Conservation (phyloP, 371 early-diverging fungal genomes). For the Lichtheimia ornata region DNA sequence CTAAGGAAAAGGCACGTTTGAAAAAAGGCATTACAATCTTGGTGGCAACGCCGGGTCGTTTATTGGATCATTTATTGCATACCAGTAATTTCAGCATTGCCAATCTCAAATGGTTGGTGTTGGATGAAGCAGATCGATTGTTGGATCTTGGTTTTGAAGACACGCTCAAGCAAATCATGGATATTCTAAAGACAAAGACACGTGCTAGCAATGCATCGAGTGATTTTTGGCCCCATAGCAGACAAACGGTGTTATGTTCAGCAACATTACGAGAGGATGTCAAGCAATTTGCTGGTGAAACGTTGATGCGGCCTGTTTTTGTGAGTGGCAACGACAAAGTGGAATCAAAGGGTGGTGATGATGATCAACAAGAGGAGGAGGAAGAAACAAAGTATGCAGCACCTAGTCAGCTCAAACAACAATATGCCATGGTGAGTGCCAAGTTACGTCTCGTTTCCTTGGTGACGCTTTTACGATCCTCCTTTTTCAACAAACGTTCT, state of each 20-base stretch:
- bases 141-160: conserved; percentile 97
- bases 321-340: conserved; percentile 48
- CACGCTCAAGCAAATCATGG: conserved; percentile 83
- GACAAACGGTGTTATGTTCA: conserved; percentile 91
- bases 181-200: conserved; percentile 61
- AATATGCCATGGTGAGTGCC: conserved; percentile 81
- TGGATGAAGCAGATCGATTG: conserved; percentile 99
- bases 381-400: conserved; percentile 48
- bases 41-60: conserved; percentile 97
- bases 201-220: conserved; percentile 7
- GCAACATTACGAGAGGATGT: conserved; percentile 89
- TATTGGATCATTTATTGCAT: conserved; percentile 94
- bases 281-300: conserved; percentile 77
- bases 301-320: conserved; percentile 72
- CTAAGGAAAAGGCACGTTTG: conserved; percentile 89
- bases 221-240: conserved; percentile 62
- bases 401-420: conserved; percentile 85
- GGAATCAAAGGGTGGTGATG: not conserved
- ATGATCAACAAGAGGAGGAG: not conserved
- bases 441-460: conserved; percentile 91
- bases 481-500: conserved; percentile 45
- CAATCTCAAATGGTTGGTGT: conserved; percentile 84
- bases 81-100: conserved; percentile 79
- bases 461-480: conserved; percentile 66
- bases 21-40: conserved; percentile 93